Evolutionary conservation across 192 early-diverging fungal species (phyloP).

Genomic region (Mortierella antarctica): DNA sequence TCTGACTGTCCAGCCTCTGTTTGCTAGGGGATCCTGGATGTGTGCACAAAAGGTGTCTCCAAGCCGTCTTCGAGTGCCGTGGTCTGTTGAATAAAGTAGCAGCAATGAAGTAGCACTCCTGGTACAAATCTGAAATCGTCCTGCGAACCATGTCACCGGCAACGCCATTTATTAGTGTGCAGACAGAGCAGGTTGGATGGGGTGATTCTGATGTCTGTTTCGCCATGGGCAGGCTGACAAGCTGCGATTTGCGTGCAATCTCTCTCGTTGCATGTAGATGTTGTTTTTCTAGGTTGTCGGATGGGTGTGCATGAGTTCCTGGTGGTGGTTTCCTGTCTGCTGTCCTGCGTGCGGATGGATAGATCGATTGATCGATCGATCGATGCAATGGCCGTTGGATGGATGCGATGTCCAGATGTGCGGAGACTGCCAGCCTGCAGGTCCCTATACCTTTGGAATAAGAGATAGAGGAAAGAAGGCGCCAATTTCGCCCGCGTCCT

Average conservation of each 20-base stretch:
- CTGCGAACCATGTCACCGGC: not conserved
- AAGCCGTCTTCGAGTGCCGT: too few relatives aligned
- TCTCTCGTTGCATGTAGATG: too few relatives aligned
- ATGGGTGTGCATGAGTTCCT: too few relatives aligned
- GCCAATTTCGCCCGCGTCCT: slow-evolving; percentile 12
- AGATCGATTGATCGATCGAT: not conserved
- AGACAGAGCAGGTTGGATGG: too few relatives aligned
- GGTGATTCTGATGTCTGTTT: not conserved
- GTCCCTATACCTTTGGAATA: slow-evolving; percentile 44
- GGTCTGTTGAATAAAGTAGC: too few relatives aligned
- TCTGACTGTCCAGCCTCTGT: too few relatives aligned
- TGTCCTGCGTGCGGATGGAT: not conserved
- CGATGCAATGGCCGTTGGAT: slow-evolving; percentile 20
- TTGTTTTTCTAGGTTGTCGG: too few relatives aligned
- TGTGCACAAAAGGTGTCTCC: too few relatives aligned
- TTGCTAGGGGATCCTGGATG: too few relatives aligned
- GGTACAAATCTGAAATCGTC: not conserved
- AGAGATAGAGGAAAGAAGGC: slow-evolving; percentile 52
- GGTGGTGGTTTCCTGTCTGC: too few relatives aligned
- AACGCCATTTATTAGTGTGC: not conserved
- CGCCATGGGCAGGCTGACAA: not conserved
- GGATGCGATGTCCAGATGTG: slow-evolving; percentile 20
- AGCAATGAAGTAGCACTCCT: too few relatives aligned
- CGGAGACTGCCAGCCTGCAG: slow-evolving; percentile 23
- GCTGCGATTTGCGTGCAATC: too few relatives aligned